Evolutionary conservation across 1,139 yeast species (phyloP).

Genomic region (Geotrichum restrictum): DNA sequence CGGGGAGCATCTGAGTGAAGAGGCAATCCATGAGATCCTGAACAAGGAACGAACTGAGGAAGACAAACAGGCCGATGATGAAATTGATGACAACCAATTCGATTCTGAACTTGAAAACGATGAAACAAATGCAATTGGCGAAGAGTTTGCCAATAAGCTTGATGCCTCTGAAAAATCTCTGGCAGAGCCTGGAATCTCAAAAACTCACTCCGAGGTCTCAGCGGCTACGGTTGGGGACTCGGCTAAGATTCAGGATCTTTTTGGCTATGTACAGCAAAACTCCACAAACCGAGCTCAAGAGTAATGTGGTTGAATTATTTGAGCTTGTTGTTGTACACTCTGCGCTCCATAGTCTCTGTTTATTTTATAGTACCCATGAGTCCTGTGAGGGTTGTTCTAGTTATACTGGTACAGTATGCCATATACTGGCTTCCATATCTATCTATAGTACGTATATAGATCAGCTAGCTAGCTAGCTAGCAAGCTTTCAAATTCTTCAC

Average conservation of each 20-base stretch:
- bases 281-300: background rate
- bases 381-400: too few species aligned
- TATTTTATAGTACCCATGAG: too few species aligned
- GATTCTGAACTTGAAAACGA: constrained; percentile 19
- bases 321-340: background rate
- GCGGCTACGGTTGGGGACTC: constrained; percentile 11
- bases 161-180: constrained; percentile 7
- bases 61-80: constrained; percentile 26
- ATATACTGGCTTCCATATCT: too few species aligned
- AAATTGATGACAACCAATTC: constrained; percentile 7
- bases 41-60: constrained; percentile 26
- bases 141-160: constrained; percentile 12
- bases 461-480: too few species aligned
- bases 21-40: constrained; percentile 8
- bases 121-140: background rate
- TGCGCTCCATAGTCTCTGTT: background rate
- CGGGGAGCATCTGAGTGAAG: constrained; percentile 4
- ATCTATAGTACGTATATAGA: too few species aligned
- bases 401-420: too few species aligned
- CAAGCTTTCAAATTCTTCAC: too few species aligned
- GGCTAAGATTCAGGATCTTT: constrained; percentile 15
- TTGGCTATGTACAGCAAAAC: constrained; percentile 16
- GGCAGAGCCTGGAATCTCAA: background rate
- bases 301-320: background rate
- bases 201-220: constrained; percentile 11